phyloP scores from a whole-genome alignment of 257 asterid species.

The Schizonepeta tenuifolia region DNA sequence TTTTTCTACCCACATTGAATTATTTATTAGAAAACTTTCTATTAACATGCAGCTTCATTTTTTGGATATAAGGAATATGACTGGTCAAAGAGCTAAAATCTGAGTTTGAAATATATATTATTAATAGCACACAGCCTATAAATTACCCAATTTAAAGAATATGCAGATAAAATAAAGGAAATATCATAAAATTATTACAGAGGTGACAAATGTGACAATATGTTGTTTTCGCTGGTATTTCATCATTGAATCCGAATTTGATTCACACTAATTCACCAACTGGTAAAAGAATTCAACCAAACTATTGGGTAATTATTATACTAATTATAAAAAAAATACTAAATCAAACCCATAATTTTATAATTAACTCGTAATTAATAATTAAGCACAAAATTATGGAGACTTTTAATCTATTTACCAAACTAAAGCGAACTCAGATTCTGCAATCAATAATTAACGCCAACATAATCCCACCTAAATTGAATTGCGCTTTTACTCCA shows the following conservation, averaged over 20 bases:
- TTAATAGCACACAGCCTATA: background rate
- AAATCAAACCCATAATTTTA: background rate
- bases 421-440: conserved; percentile 23
- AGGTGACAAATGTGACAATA: conserved; percentile 35
- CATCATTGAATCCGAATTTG: conserved; percentile 33
- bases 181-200: background rate
- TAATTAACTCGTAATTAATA: conserved; percentile 1
- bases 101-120: background rate
- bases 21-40: background rate
- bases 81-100: background rate
- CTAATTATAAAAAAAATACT: background rate
- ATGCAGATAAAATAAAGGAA: background rate
- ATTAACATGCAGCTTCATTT: background rate
- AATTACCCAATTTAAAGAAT: background rate
- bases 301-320: background rate
- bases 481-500: conserved; percentile 4
- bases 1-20: background rate
- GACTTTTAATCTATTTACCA: conserved; percentile 27
- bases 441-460: conserved; percentile 9
- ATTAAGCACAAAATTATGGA: conserved; percentile 7
- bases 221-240: conserved; percentile 20
- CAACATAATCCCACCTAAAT: conserved; percentile 22
- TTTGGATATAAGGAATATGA: background rate
- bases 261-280: conserved; percentile 30
- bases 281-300: background rate